Evolutionary conservation across 2,329 filamentous ascomycete species (phyloP), one percentile per base, ranked within the genome.

Genomic region (Colletotrichum paranaense): DNA sequence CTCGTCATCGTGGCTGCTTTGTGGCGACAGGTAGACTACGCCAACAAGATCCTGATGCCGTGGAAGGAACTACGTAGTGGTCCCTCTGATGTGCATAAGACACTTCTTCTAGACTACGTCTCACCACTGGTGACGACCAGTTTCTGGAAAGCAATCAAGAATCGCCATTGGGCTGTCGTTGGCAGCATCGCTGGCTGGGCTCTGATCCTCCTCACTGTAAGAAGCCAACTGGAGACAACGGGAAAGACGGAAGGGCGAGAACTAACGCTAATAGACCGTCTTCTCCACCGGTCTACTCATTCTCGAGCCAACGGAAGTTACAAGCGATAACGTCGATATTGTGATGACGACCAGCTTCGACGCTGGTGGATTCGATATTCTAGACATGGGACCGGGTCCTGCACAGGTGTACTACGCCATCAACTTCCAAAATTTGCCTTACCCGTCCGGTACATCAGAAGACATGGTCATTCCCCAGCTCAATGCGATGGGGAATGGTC

Each of bases 11-110:
- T 80, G 14, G 73, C 77, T 8, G 76, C 78, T 24, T 30, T 77
- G 22, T 82, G 80, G 80, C 77, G 76, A n/a, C 80, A 81, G 62
- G 75, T 82, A 22, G 80, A 81, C 59, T 76, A 79, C 52, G 26
- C 75, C 14, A 77, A 68, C 67, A 82, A 81, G 67, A 68, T 76
- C 32, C 46, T 77, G 11, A 73, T 75, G 46, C 78, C 81, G 2
- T 82, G 80, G 80, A 74, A 74, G 16, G 76, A 76, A 42, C 70
- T 82, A 12, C 68, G 72, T n/a, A 62, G 63, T 30, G 78, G 76
- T 5, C 75, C 76, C 1, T 49, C 68, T 3, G 24, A 65, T 2
- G 66, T 74, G 6, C 60, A 75, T 19, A 76, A 75, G 65, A 78
- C 78, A 12, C 42, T 82, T 4, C 66, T 79, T 1, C 70, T 81